These are phyloP conservation scores for Artemisia tridentata DNA, from an alignment of 129 eudicot genomes.

Conservation along the genomic window DNA sequence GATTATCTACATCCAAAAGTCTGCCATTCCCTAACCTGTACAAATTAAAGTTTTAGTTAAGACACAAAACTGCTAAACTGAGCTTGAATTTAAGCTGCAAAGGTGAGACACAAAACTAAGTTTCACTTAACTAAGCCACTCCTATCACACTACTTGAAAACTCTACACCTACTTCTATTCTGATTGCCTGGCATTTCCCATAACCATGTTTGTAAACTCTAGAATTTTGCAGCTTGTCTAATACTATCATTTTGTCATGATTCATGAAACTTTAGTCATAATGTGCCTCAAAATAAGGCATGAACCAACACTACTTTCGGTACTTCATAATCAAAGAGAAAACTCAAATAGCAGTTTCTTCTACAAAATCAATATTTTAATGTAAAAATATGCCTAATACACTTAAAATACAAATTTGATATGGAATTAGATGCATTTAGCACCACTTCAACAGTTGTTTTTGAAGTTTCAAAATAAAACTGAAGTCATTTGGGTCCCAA, in stretches of 20 bases:
- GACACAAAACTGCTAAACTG: too few relatives aligned
- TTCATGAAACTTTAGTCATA: not conserved
- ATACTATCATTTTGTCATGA: too few relatives aligned
- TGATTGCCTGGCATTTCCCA: not conserved
- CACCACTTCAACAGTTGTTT: not conserved
- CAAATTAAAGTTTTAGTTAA: too few relatives aligned
- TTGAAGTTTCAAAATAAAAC: too few relatives aligned
- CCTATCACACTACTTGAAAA: not conserved
- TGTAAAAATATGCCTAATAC: not conserved
- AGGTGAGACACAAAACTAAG: too few relatives aligned
- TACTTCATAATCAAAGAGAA: not conserved
- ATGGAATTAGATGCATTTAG: not conserved
- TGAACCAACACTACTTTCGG: not conserved
- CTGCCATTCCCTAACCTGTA: too few relatives aligned
- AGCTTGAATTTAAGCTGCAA: too few relatives aligned
- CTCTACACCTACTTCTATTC: not conserved
- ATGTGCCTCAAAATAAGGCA: conserved; percentile 1
- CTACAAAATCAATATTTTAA: not conserved
- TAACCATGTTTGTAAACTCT: too few relatives aligned
- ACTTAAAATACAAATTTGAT: not conserved
- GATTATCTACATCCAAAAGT: too few relatives aligned
- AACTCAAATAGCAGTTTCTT: not conserved
- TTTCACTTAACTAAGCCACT: too few relatives aligned
- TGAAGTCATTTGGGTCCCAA: too few relatives aligned
- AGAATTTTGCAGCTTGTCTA: too few relatives aligned